Evolutionary conservation across 2,329 filamentous ascomycete species (phyloP), one percentile per base, ranked within the genome.

Genomic region (Aspergillus aculeatus): DNA sequence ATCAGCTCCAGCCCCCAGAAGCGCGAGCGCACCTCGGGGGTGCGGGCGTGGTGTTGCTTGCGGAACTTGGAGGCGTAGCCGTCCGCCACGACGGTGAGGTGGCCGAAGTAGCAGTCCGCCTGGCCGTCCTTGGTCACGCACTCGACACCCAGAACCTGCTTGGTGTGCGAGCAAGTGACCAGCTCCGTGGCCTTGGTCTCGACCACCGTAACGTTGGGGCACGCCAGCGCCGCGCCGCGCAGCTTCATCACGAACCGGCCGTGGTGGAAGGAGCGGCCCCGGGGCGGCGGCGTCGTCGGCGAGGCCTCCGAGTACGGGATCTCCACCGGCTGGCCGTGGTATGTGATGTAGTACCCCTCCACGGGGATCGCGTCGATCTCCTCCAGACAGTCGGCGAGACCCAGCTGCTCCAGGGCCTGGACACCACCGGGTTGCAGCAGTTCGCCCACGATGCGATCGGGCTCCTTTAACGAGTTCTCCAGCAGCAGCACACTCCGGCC

Each of bases 1-100:
- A 95, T 90, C 64, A 99, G 84, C 75, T 99, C 94, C 35, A 99
- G 84, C 11, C 89, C 95, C 80, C 91, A 98, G 80, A 99, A 99
- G 78, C 92, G 95, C 70, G 89, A 93, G 70, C 88, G 88, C 50
- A 91, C 86, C 52, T 89, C 74, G 6, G 94, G 91, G 1, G 82
- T 78, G 59, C 85, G 83, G 29, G 81, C 79, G 60, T 93, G 85
- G 71, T 91, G 86, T 64, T 90, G 83, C 75, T 94, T 94, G 67
- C 95, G 88, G 80, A 98, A 97, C 71, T 90, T 93, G 71, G 91
- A 96, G 59, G 87, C 87, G 75, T 98, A 99, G 62, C 95, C 95
- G 77, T 99, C 94, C 53, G 92, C 91, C 47, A 95, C 85, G 64
- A 99, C 87, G 23, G 94, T 99, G 62, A 99, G 81, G 64, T 90